A percentile compares a stretch with the other conserved stretches of the same genome.
Conservation (phyloP, 495 filamentous ascomycete species). For the Amniculicola lignicola region DNA sequence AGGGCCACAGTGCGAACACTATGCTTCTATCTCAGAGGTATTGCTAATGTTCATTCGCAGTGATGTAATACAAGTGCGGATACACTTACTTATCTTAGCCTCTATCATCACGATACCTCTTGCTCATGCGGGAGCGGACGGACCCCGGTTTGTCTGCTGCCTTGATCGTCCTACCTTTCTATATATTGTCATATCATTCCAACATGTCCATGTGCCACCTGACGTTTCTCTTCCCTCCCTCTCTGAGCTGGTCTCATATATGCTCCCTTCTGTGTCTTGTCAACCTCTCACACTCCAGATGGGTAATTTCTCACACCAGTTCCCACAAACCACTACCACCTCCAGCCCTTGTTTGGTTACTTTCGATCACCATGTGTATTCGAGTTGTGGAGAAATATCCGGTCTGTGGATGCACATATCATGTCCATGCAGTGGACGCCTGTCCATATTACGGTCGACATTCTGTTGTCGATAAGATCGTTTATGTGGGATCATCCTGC, state of each 20-base stretch:
- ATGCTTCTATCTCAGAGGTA: no score
- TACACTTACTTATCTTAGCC: background rate
- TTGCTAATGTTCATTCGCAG: no score
- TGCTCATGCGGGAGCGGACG: background rate
- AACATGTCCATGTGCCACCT: no score
- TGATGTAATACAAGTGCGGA: background rate
- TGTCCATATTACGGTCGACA: constrained; percentile 35
- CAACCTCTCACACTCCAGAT: no score
- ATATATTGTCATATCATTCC: background rate
- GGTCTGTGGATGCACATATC: constrained; percentile 37
- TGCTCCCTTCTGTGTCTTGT: background rate
- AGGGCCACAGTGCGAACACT: no score
- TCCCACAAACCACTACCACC: background rate
- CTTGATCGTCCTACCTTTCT: background rate
- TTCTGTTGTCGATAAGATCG: constrained; percentile 28
- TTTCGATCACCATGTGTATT: constrained; percentile 32
- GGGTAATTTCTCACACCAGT: background rate
- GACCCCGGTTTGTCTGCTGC: background rate
- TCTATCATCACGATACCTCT: background rate
- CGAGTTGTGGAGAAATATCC: constrained; percentile 37
- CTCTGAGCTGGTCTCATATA: background rate
- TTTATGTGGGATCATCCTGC: constrained; percentile 37
- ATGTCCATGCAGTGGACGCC: constrained; percentile 36
- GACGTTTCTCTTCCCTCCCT: background rate
- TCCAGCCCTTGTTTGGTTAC: background rate